A percentile compares a stretch with the other conserved stretches of the same genome.
phyloP scores from a whole-genome alignment of 306 rosid genomes.

The Acacia acuminata region DNA sequence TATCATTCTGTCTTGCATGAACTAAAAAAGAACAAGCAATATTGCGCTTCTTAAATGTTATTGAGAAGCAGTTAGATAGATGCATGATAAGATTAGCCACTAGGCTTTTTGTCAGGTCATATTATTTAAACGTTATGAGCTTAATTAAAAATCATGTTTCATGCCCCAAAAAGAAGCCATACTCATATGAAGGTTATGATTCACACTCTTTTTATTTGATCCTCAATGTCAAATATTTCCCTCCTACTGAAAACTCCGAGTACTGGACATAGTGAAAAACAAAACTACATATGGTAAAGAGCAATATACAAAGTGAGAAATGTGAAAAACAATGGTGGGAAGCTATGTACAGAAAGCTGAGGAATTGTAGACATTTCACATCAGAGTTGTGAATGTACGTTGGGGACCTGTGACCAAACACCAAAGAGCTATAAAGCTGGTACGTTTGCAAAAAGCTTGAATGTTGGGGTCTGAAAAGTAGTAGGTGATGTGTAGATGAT shows the following conservation, averaged over 20 bases:
- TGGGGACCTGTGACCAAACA: background rate
- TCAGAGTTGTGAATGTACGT: background rate
- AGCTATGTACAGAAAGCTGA: background rate
- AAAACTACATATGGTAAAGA: background rate
- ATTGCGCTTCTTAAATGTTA: no score
- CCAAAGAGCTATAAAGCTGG: background rate
- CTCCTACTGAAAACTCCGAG: background rate
- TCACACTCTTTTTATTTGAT: background rate
- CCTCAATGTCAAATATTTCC: background rate
- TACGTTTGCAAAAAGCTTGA: background rate
- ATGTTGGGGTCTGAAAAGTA: background rate
- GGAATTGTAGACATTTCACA: background rate
- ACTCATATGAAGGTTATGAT: background rate
- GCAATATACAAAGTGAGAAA: background rate
- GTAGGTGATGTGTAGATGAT: background rate
- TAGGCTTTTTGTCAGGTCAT: background rate
- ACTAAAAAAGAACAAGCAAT: no score
- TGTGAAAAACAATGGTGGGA: background rate
- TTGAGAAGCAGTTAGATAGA: background rate
- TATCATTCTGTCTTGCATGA: no score
- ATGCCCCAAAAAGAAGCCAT: background rate
- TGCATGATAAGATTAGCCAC: background rate
- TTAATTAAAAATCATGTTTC: background rate
- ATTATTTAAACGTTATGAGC: background rate
- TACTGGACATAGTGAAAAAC: background rate